Evolutionary conservation across 2,329 filamentous ascomycete genomes (phyloP).

Genomic region (Ophiostoma sp.): DNA sequence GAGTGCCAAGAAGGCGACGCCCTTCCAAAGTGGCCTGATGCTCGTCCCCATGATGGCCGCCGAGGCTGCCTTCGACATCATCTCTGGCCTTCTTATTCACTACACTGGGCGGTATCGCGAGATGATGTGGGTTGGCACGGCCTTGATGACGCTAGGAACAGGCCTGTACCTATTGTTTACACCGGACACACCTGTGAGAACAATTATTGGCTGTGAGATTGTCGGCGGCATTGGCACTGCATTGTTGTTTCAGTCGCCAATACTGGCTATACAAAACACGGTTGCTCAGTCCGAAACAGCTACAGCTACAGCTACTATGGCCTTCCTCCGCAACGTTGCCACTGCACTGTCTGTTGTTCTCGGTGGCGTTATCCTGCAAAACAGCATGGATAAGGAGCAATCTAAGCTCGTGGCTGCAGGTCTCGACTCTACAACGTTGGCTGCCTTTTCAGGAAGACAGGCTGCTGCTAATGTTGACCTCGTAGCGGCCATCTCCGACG

Average conservation of each 20-base stretch:
- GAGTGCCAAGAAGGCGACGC: slow-evolving; percentile 43
- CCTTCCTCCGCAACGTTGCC: slow-evolving; percentile 54
- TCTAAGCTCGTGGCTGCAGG: slow-evolving; percentile 35
- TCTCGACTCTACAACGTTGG: slow-evolving; percentile 23
- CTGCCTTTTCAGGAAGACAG: slow-evolving; percentile 47
- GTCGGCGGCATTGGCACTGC: slow-evolving; percentile 54
- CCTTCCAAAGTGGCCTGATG: slow-evolving; percentile 47
- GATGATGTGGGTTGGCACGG: slow-evolving; percentile 46
- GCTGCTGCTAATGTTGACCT: slow-evolving; percentile 58
- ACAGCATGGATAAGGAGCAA: slow-evolving; percentile 53
- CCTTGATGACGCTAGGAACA: slow-evolving; percentile 51
- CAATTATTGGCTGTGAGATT: slow-evolving; percentile 47
- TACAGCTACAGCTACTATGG: slow-evolving; percentile 53
- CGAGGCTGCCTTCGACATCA: slow-evolving; percentile 42
- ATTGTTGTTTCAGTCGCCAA: slow-evolving; percentile 53
- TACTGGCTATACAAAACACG: slow-evolving; percentile 56
- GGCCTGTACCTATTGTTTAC: slow-evolving; percentile 50
- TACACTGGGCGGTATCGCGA: slow-evolving; percentile 52
- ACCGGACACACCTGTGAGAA: slow-evolving; percentile 40
- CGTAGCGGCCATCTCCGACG: slow-evolving; percentile 39
- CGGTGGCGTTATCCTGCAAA: slow-evolving; percentile 75
- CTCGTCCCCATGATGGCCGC: slow-evolving; percentile 49
- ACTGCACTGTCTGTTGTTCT: slow-evolving; percentile 65
- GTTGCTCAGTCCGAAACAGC: slow-evolving; percentile 53
- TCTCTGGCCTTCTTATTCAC: slow-evolving; percentile 43